These are phyloP conservation scores for Cryptococcus sp. DNA, from an alignment of 1,284 basidiomycete species.

Conservation along the genomic window DNA sequence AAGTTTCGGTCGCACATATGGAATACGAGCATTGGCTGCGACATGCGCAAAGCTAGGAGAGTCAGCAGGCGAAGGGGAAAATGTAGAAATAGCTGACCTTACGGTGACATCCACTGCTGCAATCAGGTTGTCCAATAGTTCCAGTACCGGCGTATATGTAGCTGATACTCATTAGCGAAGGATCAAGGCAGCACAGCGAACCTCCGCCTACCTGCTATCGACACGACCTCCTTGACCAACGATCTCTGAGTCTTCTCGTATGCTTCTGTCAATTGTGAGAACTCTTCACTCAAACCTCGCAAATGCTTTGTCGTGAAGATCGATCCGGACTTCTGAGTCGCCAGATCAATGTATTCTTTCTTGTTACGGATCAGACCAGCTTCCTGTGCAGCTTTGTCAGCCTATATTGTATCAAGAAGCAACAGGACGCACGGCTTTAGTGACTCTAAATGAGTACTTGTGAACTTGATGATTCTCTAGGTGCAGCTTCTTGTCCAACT, in stretches of 20 bases:
- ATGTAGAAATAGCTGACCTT: conserved; percentile 55
- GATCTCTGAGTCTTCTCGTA: conserved; percentile 42
- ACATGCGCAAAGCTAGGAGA: conserved; percentile 73
- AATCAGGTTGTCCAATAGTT: conserved; percentile 78
- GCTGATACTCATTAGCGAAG: conserved; percentile 50
- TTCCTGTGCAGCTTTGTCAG: conserved; percentile 55
- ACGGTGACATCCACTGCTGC: conserved; percentile 90
- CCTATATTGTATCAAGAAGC: background rate
- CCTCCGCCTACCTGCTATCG: conserved; percentile 69
- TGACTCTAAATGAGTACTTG: conserved; percentile 90
- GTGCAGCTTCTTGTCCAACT: conserved; percentile 92
- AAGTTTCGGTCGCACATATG: conserved; percentile 79
- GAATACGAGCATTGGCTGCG: conserved; percentile 75
- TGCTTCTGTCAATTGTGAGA: conserved; percentile 45
- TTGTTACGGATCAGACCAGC: conserved; percentile 66
- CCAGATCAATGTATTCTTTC: conserved; percentile 76
- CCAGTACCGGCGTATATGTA: conserved; percentile 85
- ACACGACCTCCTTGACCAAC: conserved; percentile 89
- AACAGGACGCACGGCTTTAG: conserved; percentile 66
- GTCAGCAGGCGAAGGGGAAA: background rate
- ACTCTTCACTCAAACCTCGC: conserved; percentile 69
- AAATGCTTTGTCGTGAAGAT: conserved; percentile 85
- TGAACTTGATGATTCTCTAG: conserved; percentile 87
- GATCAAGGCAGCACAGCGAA: background rate
- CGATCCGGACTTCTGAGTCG: conserved; percentile 79